phyloP scores from a whole-genome alignment of 2,329 filamentous ascomycete genomes.

The Trichoderma afroharzianum region DNA sequence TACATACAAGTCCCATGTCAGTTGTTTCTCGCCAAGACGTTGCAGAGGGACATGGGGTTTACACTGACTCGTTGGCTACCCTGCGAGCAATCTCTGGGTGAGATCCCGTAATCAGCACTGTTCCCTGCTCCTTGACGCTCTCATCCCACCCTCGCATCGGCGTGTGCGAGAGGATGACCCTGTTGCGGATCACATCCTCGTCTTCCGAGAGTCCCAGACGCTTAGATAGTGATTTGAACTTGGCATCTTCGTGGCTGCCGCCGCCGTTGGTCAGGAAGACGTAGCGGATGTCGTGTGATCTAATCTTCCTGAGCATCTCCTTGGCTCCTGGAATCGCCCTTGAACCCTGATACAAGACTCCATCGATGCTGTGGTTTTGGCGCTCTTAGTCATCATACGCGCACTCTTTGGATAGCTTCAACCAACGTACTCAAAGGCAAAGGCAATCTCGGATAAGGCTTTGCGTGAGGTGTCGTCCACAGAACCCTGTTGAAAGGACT shows the following conservation, averaged over 20 bases:
- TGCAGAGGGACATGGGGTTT: not conserved
- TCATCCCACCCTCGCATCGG: conserved; percentile 64
- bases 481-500: not conserved
- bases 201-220: conserved; percentile 31
- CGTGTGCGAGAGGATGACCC: conserved; percentile 77
- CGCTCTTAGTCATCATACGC: not conserved
- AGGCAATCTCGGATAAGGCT: conserved; percentile 33
- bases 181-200: conserved; percentile 33
- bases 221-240: conserved; percentile 33
- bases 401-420: not conserved
- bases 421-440: conserved; percentile 36
- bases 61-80: conserved; percentile 63
- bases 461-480: conserved; percentile 22
- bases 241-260: conserved; percentile 66
- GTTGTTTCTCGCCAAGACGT: not conserved
- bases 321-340: conserved; percentile 75
- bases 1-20: not conserved
- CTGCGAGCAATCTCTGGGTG: conserved; percentile 62
- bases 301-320: conserved; percentile 68
- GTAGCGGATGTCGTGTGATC: conserved; percentile 76
- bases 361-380: conserved; percentile 63
- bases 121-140: conserved; percentile 39
- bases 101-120: conserved; percentile 71
- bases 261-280: conserved; percentile 96
- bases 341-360: conserved; percentile 83